Evolutionary conservation across 768 basidiomycete genomes (phyloP).

Genomic region (Boletus sp.): DNA sequence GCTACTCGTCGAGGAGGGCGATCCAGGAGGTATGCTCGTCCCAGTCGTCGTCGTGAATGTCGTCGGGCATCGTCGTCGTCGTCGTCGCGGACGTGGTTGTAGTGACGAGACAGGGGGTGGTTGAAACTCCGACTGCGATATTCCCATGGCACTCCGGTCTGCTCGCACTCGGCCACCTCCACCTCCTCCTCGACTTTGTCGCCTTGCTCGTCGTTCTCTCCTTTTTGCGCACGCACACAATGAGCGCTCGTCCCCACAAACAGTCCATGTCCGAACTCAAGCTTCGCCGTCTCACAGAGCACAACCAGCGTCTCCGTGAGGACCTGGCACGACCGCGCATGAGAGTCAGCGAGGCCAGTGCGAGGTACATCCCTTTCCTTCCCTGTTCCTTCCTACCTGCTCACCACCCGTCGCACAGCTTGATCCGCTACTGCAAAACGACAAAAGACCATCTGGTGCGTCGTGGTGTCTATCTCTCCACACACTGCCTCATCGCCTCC

Average conservation of each 20-base stretch:
- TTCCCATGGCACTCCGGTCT: conserved; percentile 5
- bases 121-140: conserved; percentile 21
- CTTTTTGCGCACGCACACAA: conserved; percentile 27
- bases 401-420: conserved; percentile 40
- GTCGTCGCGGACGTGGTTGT: not conserved
- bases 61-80: conserved; percentile 3
- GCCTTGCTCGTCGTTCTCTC: not conserved
- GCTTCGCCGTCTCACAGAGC: conserved; percentile 88
- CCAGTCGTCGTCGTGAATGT: conserved; percentile 13
- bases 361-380: conserved; percentile 48
- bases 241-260: conserved; percentile 79
- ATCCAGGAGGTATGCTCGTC: conserved; percentile 28
- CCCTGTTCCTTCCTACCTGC: not conserved
- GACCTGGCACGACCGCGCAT: conserved; percentile 88
- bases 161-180: conserved; percentile 11
- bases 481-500: not conserved
- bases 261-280: conserved; percentile 99
- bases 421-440: conserved; percentile 92
- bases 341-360: conserved; percentile 86
- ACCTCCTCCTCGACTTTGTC: conserved; percentile 9
- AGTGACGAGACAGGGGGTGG: conserved; percentile 1
- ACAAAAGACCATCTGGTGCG: conserved; percentile 87
- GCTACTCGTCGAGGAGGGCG: conserved; percentile 30
- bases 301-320: conserved; percentile 87
- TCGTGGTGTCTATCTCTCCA: conserved; percentile 4